These are phyloP conservation scores for Heterobasidion parviporum DNA, from an alignment of 1,284 basidiomycete genomes.

Conservation along the genomic window DNA sequence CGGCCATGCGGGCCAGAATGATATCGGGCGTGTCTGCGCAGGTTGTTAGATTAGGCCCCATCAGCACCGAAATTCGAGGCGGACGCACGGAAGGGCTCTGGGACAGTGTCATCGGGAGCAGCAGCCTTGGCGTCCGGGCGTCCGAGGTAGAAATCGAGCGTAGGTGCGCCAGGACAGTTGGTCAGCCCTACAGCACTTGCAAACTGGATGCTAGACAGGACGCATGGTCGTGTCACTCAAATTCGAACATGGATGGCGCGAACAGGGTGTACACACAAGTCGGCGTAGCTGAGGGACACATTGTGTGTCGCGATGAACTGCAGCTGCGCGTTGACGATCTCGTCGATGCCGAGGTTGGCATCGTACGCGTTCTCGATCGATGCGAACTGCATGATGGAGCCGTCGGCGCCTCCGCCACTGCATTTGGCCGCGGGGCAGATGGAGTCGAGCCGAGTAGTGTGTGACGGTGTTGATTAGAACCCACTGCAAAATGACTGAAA, in stretches of 20 bases:
- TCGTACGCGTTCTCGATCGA: slow-evolving; percentile 15
- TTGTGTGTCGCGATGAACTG: slow-evolving; percentile 13
- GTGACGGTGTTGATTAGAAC: too few relatives aligned
- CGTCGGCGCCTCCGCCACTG: slow-evolving; percentile 22
- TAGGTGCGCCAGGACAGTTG: slow-evolving; percentile 20
- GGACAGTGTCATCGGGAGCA: slow-evolving; percentile 17
- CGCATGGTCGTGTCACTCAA: neutral
- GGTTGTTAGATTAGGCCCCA: too few relatives aligned
- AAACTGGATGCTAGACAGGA: slow-evolving; percentile 16
- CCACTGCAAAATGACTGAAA: neutral
- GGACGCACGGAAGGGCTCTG: slow-evolving; percentile 19
- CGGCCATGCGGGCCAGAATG: slow-evolving; percentile 20
- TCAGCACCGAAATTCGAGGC: neutral
- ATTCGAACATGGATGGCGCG: neutral
- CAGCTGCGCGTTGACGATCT: slow-evolving; percentile 15
- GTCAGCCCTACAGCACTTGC: slow-evolving; percentile 18
- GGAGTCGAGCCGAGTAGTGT: neutral
- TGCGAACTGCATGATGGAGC: slow-evolving; percentile 18
- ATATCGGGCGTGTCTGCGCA: slow-evolving; percentile 16
- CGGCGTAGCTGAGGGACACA: slow-evolving; percentile 12
- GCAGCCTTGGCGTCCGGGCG: slow-evolving; percentile 10
- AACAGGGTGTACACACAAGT: slow-evolving; percentile 14
- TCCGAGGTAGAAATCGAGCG: slow-evolving; percentile 15
- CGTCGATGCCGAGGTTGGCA: slow-evolving; percentile 17
- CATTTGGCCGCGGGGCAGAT: neutral